phyloP scores from a whole-genome alignment of 2,329 filamentous ascomycete genomes.

The Blumeria hordei region DNA sequence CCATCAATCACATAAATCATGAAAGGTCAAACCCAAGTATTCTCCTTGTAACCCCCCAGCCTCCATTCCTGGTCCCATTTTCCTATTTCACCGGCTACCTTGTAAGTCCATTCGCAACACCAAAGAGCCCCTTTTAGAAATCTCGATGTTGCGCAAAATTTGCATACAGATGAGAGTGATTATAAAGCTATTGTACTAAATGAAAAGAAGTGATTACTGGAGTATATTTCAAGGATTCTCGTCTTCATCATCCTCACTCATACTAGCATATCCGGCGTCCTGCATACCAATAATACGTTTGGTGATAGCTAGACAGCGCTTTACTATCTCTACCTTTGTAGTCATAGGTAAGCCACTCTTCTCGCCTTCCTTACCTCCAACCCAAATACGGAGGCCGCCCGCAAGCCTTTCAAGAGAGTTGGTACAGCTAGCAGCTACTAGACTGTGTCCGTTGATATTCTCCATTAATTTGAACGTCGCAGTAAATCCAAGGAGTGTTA shows the following conservation, averaged over 20 bases:
- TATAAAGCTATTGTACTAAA: too few species aligned
- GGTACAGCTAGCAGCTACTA: constrained; percentile 23
- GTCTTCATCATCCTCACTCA: constrained; percentile 20
- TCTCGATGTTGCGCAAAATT: too few species aligned
- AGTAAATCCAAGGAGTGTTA: constrained; percentile 31
- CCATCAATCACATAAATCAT: too few species aligned
- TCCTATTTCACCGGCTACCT: too few species aligned
- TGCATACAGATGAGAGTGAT: too few species aligned
- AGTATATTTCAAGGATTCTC: too few species aligned
- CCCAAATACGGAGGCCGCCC: constrained; percentile 34
- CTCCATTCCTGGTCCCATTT: too few species aligned
- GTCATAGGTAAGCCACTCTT: constrained; percentile 25
- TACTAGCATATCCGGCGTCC: constrained; percentile 34
- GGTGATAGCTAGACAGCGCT: constrained; percentile 29
- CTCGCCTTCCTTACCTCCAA: constrained; percentile 26
- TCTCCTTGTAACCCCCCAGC: too few species aligned
- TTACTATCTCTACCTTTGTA: constrained; percentile 28
- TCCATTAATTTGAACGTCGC: constrained; percentile 34
- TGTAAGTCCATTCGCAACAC: too few species aligned
- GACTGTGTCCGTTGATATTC: constrained; percentile 22
- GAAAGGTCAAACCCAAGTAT: too few species aligned
- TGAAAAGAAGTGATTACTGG: too few species aligned
- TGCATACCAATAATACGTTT: constrained; percentile 35
- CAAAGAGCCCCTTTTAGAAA: too few species aligned
- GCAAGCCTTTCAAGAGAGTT: constrained; percentile 30